Percentiles rank a stretch among this genome's conserved stretches.
phyloP scores from a whole-genome alignment of 2,329 filamentous ascomycete genomes.

The Fusarium musae region DNA sequence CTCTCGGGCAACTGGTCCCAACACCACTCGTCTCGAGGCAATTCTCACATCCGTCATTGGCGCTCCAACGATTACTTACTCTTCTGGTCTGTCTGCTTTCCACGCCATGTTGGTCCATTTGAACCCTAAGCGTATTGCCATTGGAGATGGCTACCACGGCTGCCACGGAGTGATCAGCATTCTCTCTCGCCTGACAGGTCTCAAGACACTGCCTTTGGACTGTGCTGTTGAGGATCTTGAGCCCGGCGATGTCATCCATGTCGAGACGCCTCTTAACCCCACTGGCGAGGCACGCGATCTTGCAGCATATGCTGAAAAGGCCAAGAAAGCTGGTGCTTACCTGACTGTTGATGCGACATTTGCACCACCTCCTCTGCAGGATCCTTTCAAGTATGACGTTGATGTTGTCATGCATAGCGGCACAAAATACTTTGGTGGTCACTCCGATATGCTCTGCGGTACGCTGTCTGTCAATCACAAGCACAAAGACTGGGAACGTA shows the following conservation, averaged over 20 bases:
- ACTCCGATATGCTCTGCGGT: constrained; percentile 92
- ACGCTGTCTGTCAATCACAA: constrained; percentile 74
- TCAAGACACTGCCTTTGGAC: constrained; percentile 77
- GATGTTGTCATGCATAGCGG: constrained; percentile 93
- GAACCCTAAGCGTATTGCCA: constrained; percentile 84
- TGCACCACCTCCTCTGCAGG: constrained; percentile 87
- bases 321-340: constrained; percentile 76
- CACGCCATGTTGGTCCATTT: constrained; percentile 87
- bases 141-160: constrained; percentile 90
- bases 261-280: constrained; percentile 95
- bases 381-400: constrained; percentile 83
- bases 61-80: constrained; percentile 79
- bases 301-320: constrained; percentile 74
- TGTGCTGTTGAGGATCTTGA: constrained; percentile 73
- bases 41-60: constrained; percentile 79
- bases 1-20: constrained; percentile 82
- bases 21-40: constrained; percentile 85
- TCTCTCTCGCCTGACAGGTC: constrained; percentile 78
- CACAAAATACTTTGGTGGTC: constrained; percentile 96
- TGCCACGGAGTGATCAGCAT: constrained; percentile 86
- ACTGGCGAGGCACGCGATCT: constrained; percentile 84
- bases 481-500: constrained; percentile 66
- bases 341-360: constrained; percentile 93
- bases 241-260: constrained; percentile 84
- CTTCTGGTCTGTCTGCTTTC: constrained; percentile 87